Evolutionary conservation across 805 yeast species (phyloP).

Genomic region (Cyberlindnera japonica): DNA sequence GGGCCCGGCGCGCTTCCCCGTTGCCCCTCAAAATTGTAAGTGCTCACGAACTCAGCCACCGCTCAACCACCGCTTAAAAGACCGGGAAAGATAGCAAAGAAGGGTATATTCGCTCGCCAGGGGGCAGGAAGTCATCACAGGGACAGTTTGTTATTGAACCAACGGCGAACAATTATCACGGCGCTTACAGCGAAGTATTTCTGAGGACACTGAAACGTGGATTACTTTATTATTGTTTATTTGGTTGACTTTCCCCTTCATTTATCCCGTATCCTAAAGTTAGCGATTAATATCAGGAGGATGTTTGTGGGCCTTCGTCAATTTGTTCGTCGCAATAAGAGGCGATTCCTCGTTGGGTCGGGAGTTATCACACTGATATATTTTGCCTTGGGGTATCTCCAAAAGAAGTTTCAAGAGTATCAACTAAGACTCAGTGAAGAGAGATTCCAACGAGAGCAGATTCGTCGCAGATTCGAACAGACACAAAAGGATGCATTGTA

Average conservation of each 20-base stretch:
- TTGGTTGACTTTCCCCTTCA: too few species aligned
- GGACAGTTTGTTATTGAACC: too few species aligned
- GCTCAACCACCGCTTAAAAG: too few species aligned
- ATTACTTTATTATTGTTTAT: too few species aligned
- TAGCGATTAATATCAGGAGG: not conserved
- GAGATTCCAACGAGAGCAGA: conserved; percentile 59
- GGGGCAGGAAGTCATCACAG: too few species aligned
- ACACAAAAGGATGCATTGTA: conserved; percentile 87
- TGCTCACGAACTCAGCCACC: too few species aligned
- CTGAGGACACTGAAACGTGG: too few species aligned
- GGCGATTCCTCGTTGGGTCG: conserved; percentile 31
- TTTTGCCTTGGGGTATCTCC: conserved; percentile 40
- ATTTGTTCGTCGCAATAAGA: conserved; percentile 42
- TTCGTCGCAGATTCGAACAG: conserved; percentile 80
- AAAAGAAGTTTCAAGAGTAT: conserved; percentile 42
- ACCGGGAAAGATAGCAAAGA: too few species aligned
- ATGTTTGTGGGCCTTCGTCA: conserved; percentile 25
- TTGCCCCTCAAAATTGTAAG: not conserved
- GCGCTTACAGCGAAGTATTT: too few species aligned
- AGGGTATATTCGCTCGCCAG: too few species aligned
- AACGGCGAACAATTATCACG: too few species aligned
- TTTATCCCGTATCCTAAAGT: not conserved
- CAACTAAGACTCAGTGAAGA: conserved; percentile 53
- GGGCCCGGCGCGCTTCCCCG: not conserved
- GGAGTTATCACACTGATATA: conserved; percentile 45